Base-by-base conservation (phyloP, 805 yeast genomes). In the Hanseniaspora hatyaiensis region DNA sequence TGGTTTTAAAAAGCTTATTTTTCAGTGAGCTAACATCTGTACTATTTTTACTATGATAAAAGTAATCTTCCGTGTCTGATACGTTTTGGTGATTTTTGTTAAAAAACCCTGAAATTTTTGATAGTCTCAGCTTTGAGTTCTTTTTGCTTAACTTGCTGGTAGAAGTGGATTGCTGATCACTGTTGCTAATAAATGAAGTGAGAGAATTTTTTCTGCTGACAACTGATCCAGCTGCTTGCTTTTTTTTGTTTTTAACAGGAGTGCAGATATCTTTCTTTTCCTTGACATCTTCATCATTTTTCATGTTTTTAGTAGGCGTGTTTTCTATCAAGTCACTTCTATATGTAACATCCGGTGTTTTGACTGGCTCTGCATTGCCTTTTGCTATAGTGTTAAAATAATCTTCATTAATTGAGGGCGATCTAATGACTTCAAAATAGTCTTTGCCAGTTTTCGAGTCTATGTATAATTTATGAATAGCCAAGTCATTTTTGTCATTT, bases 391-490 rank as follows among this genome's bases (percentile, higher is more conserved):
- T 31, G 8, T 20, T 20, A 38, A 48, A 48, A 24, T 48, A 48
- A 18, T 48, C 40, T 15, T 48, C 51, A 18, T 48, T 41, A 9
- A 48, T 42, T 9, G 42, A 31, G 11, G 51, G 51, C 1, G 51
- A 48, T 19, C 42, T 48, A 2, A 48, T 19, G n/a, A 23, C 8
- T 15, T 41, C 19, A 11, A 37, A 30, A 12, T 41, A 48, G 28
- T 48, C 40, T 20, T 34, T 36, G 5, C 47, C 47, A 9, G 32
- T 34, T 9, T 22, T 26, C n/a, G 24, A 8, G 26, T 48, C 51
- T 15, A 36, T 31, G 29, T 41, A 48, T 3, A 48, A 18, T 4
- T 26, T 36, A 12, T 38, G 44, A 13, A 48, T 24, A 8, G 13
- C 22, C 13, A 23, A 24, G 12, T 40, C 42, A 28, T 47, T 19